A percentile compares a stretch with the other conserved stretches of the same genome.
These are phyloP conservation scores for Citrus maxima DNA, from an alignment of 345 rosid genomes.

Conservation along the genomic window DNA sequence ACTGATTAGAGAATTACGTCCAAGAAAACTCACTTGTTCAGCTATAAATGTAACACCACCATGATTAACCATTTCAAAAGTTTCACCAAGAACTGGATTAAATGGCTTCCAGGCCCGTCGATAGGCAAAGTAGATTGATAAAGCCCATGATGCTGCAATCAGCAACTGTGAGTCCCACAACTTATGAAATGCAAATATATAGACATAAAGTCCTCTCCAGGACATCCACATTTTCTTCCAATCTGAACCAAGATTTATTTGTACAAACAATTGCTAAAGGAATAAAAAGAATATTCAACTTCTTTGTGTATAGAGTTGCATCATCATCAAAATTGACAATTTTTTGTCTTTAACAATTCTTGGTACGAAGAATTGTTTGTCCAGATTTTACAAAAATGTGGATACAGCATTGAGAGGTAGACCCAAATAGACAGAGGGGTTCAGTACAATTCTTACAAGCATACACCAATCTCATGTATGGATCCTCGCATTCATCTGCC, in stretches of 20 bases:
- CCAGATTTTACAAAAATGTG: background rate
- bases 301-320: too few relatives aligned
- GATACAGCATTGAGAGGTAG: background rate
- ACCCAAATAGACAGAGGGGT: constrained; percentile 5
- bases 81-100: constrained; percentile 98
- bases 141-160: constrained; percentile 85
- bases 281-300: background rate
- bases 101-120: constrained; percentile 99
- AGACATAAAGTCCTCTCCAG: too few relatives aligned
- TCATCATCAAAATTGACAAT: background rate
- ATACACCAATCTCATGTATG: constrained; percentile 91
- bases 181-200: background rate
- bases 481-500: constrained; percentile 95
- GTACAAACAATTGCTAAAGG: background rate
- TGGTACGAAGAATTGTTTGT: background rate
- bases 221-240: background rate
- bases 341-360: background rate
- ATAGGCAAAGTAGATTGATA: constrained; percentile 81
- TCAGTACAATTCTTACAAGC: constrained; percentile 46
- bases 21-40: constrained; percentile 63
- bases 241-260: background rate
- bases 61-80: constrained; percentile 83
- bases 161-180: constrained; percentile 11
- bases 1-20: background rate
- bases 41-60: constrained; percentile 68